Base-by-base conservation (phyloP, 1,284 basidiomycete genomes). In the Apiotrichum sp. region DNA sequence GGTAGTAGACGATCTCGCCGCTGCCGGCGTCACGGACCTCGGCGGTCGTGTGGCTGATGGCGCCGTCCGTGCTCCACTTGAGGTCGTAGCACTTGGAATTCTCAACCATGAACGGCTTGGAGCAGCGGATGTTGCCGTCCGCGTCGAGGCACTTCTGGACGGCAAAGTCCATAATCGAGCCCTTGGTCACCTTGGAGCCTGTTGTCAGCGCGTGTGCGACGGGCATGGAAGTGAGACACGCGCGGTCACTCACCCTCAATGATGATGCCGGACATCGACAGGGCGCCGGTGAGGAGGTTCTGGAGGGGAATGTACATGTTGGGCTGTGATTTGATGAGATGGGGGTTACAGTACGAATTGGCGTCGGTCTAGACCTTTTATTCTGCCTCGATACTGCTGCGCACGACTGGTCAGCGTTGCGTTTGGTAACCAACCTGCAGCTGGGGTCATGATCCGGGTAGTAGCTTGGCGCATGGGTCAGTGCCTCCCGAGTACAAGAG, bases 51-150 rank as follows among this genome's bases (percentile, higher is more conserved):
- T 77, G 75, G 2, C 64, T 62, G 44, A 76, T 50, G n/a, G 64
- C 53, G 38, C 75, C 75, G 29, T 73, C 70, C 47, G 75, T 77
- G 33, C 58, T 62, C 75, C 75, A 77, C 51, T 69, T 65, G 61
- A 77, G 55, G 41, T 66, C 61, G 68, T 75, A 75, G 58, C 72
- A 74, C 13, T 65, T 73, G 14, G 60, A 63, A 59, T 75, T 74
- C 42, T 62, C 48, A 9, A 75, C 67, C 48, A 70, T 59, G 68
- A 77, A 73, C 8, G 75, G 75, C 56, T 67, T 71, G 52, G 72
- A 64, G 65, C 75, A 77, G 58, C 72, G 70, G 33, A 62, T 45
- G 57, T 71, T 70, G 29, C 66, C 63, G 41, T 73, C 68, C 42
- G 60, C 52, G 57, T 75, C 73, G 58, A 74, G 51, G 60, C 74